Percentiles rank a stretch among this genome's conserved stretches.
Conservation (phyloP, 257 asterid species). For the Euphrasia confusa region DNA sequence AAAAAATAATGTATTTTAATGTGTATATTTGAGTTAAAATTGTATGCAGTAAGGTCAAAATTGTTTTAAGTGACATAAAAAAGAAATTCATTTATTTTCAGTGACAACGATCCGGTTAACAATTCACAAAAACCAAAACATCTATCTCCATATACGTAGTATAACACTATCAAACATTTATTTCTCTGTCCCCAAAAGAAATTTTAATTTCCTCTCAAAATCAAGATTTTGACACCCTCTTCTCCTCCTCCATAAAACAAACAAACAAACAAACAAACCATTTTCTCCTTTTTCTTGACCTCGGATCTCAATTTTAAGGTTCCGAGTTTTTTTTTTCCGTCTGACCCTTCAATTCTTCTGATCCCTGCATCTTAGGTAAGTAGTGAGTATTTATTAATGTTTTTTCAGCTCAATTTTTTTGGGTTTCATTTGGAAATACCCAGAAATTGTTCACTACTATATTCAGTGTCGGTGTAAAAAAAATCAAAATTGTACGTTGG, state of each 20-base stretch:
- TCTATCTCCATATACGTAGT: background rate
- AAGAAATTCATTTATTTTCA: too few relatives aligned
- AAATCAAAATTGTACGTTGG: background rate
- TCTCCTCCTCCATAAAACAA: background rate
- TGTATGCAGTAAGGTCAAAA: too few relatives aligned
- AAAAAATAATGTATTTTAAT: too few relatives aligned
- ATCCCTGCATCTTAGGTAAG: constrained; percentile 25
- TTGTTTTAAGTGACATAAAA: too few relatives aligned
- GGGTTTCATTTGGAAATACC: constrained; percentile 6
- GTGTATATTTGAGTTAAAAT: too few relatives aligned
- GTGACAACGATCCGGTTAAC: too few relatives aligned
- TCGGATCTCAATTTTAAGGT: background rate
- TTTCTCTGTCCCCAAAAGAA: constrained; percentile 25
- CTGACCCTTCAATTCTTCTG: background rate
- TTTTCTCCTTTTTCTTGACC: background rate
- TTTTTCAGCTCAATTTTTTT: constrained; percentile 18
- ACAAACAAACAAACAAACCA: background rate
- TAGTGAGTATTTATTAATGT: background rate
- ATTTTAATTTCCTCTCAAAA: background rate
- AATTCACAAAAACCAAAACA: background rate
- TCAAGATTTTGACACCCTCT: constrained; percentile 24
- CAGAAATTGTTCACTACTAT: background rate
- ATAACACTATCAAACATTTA: constrained; percentile 31
- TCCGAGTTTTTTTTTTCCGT: background rate
- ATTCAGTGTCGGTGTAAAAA: background rate